phyloP scores from a whole-genome alignment of 2,329 filamentous ascomycete genomes.

The Fusarium austroafricanum region DNA sequence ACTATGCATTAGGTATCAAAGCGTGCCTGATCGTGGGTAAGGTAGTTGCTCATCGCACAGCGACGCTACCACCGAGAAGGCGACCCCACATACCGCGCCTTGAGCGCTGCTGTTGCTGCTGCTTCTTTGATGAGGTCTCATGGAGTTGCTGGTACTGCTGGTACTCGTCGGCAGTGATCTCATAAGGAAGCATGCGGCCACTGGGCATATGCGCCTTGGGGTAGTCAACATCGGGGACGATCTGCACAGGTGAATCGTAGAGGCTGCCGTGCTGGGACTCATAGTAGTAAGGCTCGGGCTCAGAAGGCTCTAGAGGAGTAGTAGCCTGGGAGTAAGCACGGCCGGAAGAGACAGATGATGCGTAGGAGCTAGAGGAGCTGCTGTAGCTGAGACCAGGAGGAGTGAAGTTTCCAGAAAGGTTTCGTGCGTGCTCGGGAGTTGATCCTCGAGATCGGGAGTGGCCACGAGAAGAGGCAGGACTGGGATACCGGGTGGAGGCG shows the following conservation, averaged over 20 bases:
- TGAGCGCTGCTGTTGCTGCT: conserved; percentile 59
- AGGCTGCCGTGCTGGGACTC: conserved; percentile 54
- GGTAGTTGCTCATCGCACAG: conserved; percentile 51
- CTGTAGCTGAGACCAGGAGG: conserved; percentile 63
- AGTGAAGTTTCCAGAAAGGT: conserved; percentile 51
- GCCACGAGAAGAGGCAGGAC: conserved; percentile 60
- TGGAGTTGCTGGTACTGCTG: conserved; percentile 57
- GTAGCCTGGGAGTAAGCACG: conserved; percentile 63
- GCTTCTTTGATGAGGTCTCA: conserved; percentile 59
- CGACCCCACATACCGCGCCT: conserved; percentile 64
- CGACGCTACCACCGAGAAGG: conserved; percentile 61
- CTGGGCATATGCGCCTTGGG: conserved; percentile 51
- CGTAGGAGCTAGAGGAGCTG: conserved; percentile 63
- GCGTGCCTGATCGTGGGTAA: not conserved
- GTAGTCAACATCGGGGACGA: conserved; percentile 56
- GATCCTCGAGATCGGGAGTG: conserved; percentile 56
- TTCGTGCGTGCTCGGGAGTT: conserved; percentile 56
- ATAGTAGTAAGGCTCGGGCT: conserved; percentile 57
- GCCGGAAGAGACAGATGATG: conserved; percentile 60
- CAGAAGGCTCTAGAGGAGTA: conserved; percentile 61
- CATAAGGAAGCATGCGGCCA: conserved; percentile 62
- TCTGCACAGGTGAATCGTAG: conserved; percentile 63
- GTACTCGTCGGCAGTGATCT: conserved; percentile 65
- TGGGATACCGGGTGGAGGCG: conserved; percentile 55
- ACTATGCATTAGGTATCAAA: conserved; percentile 35